Percentiles rank a stretch among this genome's conserved stretches.
These are phyloP conservation scores for Geosmithia putterillii DNA, from an alignment of 2,329 filamentous ascomycete genomes.

Conservation along the genomic window DNA sequence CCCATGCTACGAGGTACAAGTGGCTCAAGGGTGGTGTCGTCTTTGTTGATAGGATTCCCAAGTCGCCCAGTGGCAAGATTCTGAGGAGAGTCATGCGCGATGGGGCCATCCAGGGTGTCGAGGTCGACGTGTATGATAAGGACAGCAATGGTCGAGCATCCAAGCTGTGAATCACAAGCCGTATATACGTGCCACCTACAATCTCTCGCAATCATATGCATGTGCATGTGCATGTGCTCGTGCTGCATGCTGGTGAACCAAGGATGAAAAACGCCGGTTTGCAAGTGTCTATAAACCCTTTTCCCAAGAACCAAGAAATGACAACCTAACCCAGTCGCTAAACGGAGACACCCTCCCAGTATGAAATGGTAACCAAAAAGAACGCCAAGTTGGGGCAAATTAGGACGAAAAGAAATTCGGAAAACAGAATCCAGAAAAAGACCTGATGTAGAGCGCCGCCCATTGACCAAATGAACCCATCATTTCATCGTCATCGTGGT, in stretches of 20 bases:
- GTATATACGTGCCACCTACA: too few species aligned
- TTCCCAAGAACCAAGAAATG: not conserved
- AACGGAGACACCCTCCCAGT: not conserved
- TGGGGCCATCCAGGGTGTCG: slow-evolving; percentile 21
- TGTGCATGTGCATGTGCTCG: too few species aligned
- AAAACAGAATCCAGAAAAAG: not conserved
- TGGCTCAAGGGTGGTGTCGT: slow-evolving; percentile 58
- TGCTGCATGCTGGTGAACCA: too few species aligned
- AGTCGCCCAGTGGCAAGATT: slow-evolving; percentile 47
- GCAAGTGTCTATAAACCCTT: too few species aligned
- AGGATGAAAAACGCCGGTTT: too few species aligned
- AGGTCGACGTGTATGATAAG: slow-evolving; percentile 17
- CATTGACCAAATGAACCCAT: not conserved
- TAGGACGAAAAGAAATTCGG: not conserved
- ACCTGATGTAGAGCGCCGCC: not conserved
- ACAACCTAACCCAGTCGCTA: not conserved
- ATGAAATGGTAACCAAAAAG: not conserved
- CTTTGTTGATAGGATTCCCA: slow-evolving; percentile 59
- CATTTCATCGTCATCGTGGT: not conserved
- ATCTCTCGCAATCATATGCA: too few species aligned
- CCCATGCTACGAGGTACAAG: slow-evolving; percentile 51
- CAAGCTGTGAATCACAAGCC: not conserved
- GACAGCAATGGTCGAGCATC: not conserved
- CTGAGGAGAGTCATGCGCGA: slow-evolving; percentile 29
- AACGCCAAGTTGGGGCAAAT: too few species aligned